Evolutionary conservation across 768 basidiomycete species (phyloP), one percentile per base, ranked within the genome.

Genomic region (Lyophyllum decastes): DNA sequence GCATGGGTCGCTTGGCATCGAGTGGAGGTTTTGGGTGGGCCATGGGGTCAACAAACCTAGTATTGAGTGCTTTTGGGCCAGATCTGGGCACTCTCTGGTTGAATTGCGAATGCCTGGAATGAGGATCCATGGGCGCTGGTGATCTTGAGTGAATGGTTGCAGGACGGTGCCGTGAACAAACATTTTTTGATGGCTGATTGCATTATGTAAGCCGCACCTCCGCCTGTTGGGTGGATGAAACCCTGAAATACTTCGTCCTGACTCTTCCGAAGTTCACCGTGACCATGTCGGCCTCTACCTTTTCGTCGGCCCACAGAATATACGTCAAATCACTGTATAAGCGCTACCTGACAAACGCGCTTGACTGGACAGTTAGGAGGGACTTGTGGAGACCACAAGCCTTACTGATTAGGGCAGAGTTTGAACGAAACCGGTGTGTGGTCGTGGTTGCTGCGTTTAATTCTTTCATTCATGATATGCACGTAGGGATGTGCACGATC

Each of bases 251-350:
- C 17, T 49, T 43, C 49, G 45, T 48, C 43, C 64, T 52, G 55
- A 55, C 57, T 60, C 56, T 52, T 60, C 54, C 58, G 35, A 38
- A 11, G 5, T 11, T 33, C 30, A 6, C 57, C 51, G 51, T 44
- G 51, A 73, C 72, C 61, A 86, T 87, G 85, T 77, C 86, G 44
- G 67, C 75, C 52, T 76, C 82, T 54, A 73, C 89, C 34, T 94
- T 92, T 77, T 81, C 88, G 41, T 75, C 84, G 33, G 89, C 86
- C 4, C 91, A 92, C 77, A 84, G 86, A 69, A 81, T 84, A 65
- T 89, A 95, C 69, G 93, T 95, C 71, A 93, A 96, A 77, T 92
- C 91, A 9, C 83, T 98, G 5, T 98, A 97, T 80, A 88, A 84
- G 67, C 88, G 95, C 35, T 84, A 86, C 64, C 82, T 98, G 59